Evolutionary conservation across 2,329 filamentous ascomycete species (phyloP).

Genomic region (Neonectria coccinea): DNA sequence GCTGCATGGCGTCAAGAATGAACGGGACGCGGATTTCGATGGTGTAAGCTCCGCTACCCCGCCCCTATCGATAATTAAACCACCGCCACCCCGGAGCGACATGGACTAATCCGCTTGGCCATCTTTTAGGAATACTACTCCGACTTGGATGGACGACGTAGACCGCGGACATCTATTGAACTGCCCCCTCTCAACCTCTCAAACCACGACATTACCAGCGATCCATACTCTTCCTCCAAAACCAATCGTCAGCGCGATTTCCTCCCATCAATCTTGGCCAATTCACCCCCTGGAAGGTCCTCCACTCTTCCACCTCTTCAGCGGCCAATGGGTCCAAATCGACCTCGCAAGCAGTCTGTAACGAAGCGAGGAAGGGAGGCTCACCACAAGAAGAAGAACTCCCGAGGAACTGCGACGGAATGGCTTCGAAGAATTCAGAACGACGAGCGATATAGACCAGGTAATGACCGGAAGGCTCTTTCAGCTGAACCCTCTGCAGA

Average conservation of each 20-base stretch:
- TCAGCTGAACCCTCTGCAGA: constrained; percentile 86
- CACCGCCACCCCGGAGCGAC: constrained; percentile 21
- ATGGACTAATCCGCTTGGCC: constrained; percentile 33
- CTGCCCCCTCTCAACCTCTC: constrained; percentile 74
- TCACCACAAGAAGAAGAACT: constrained; percentile 85
- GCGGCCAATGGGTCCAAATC: constrained; percentile 74
- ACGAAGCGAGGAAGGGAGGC: constrained; percentile 80
- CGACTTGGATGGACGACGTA: constrained; percentile 74
- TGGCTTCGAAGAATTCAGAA: constrained; percentile 71
- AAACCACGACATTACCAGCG: constrained; percentile 75
- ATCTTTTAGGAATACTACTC: constrained; percentile 72
- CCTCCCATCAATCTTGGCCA: constrained; percentile 83
- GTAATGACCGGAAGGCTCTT: constrained; percentile 82
- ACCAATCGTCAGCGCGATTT: constrained; percentile 75
- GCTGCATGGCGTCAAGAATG: constrained; percentile 80
- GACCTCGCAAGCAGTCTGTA: constrained; percentile 87
- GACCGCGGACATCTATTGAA: constrained; percentile 76
- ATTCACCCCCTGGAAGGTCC: constrained; percentile 87
- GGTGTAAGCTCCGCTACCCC: constrained; percentile 65
- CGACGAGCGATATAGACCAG: constrained; percentile 72
- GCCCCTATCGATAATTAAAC: constrained; percentile 45
- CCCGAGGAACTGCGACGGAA: constrained; percentile 75
- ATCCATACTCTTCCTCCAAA: constrained; percentile 75
- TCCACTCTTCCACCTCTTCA: constrained; percentile 89
- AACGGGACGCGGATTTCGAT: constrained; percentile 83